Evolutionary conservation across 2,329 filamentous ascomycete genomes (phyloP).

Genomic region (Talaromyces sp.): DNA sequence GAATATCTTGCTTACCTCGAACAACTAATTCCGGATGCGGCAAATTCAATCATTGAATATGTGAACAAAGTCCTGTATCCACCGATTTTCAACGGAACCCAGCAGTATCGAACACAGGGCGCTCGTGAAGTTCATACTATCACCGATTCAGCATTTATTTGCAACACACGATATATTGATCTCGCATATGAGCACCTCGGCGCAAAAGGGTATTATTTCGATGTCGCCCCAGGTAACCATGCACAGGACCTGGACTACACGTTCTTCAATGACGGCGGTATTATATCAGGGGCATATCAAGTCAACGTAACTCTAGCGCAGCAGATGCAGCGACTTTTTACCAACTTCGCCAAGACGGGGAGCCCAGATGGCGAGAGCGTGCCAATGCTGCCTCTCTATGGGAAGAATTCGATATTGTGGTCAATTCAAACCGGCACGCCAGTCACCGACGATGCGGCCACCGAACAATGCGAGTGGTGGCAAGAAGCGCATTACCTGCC

Average conservation of each 20-base stretch:
- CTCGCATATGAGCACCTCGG: not conserved
- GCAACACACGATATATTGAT: not conserved
- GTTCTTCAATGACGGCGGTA: not conserved
- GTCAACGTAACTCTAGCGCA: not conserved
- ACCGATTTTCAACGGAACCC: not conserved
- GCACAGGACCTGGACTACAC: not conserved
- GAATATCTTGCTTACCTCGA: not conserved
- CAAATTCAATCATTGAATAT: not conserved
- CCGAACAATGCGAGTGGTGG: not conserved
- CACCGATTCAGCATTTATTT: not conserved
- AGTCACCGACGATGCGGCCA: not conserved
- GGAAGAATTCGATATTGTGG: not conserved
- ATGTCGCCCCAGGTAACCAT: not conserved
- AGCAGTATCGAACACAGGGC: not conserved
- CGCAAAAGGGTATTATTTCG: not conserved
- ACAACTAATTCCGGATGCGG: not conserved
- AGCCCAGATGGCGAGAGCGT: not conserved
- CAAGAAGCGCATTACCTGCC: not conserved
- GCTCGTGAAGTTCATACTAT: not conserved
- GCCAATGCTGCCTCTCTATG: not conserved
- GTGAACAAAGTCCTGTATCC: not conserved
- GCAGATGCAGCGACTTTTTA: constrained; percentile 1
- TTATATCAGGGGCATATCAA: not conserved
- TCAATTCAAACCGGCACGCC: not conserved
- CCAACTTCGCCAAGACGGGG: not conserved